Conservation (phyloP, 2,329 filamentous ascomycete genomes). For the Cordyceps militaris region DNA sequence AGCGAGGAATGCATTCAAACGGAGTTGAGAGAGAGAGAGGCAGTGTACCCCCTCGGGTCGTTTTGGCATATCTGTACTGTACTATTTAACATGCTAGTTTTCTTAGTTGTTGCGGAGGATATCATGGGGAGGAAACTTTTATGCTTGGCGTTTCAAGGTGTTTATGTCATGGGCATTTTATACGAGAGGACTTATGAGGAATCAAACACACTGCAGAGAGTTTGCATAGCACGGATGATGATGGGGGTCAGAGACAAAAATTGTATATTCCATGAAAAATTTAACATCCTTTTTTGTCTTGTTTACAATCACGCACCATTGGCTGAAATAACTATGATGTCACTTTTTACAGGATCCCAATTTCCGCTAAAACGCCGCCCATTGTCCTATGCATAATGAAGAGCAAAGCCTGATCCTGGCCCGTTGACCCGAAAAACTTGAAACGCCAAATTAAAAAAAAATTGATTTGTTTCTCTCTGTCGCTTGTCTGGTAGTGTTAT, state of each 20-base stretch:
- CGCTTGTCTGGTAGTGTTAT: not conserved
- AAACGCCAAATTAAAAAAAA: no score
- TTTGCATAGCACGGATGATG: constrained; percentile 23
- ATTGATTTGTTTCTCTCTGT: not conserved
- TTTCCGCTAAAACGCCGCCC: not conserved
- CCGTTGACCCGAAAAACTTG: not conserved
- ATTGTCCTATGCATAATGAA: not conserved
- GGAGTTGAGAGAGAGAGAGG: constrained; percentile 21
- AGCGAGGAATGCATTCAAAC: constrained; percentile 36
- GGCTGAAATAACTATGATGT: not conserved
- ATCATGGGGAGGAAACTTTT: not conserved
- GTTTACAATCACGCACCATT: not conserved
- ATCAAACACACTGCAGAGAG: constrained; percentile 16
- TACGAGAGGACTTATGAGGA: constrained; percentile 1
- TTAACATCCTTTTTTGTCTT: not conserved
- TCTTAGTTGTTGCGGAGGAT: not conserved
- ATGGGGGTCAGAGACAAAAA: constrained; percentile 15
- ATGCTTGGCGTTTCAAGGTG: constrained; percentile 6
- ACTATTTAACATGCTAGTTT: constrained; percentile 14
- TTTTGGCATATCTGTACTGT: constrained; percentile 20
- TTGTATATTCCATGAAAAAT: constrained; percentile 18
- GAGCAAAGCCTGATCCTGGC: not conserved
- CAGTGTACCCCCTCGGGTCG: not conserved
- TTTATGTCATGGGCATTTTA: not conserved
- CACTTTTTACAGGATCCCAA: not conserved